phyloP scores from a whole-genome alignment of 2,329 filamentous ascomycete genomes.

The Microsporum ferrugineum region DNA sequence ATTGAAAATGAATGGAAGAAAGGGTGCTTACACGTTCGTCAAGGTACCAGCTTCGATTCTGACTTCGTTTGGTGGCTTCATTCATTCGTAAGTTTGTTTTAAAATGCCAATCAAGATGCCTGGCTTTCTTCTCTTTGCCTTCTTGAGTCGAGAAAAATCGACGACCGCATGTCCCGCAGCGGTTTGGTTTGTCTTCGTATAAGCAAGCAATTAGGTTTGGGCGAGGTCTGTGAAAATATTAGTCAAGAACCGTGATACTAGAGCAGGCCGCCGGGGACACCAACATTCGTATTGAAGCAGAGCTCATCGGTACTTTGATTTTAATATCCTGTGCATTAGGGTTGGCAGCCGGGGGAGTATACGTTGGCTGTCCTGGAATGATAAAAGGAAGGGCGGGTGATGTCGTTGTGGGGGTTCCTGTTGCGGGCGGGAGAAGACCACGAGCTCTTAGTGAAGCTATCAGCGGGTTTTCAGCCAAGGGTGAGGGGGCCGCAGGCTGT shows the following conservation, averaged over 20 bases:
- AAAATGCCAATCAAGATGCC: conserved; percentile 98
- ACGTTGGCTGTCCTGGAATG: conserved; percentile 27
- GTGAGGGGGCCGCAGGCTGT: conserved; percentile 28
- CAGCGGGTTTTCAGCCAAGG: conserved; percentile 46
- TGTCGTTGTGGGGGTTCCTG: conserved; percentile 33
- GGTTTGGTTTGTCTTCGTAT: conserved; percentile 71
- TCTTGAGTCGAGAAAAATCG: conserved; percentile 68
- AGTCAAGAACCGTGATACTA: background rate
- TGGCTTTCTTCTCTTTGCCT: conserved; percentile 73
- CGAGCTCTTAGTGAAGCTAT: conserved; percentile 57
- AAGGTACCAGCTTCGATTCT: conserved; percentile 90
- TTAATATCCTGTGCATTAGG: conserved; percentile 20
- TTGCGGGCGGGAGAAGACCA: conserved; percentile 48
- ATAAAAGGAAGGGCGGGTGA: conserved; percentile 34
- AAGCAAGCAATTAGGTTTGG: conserved; percentile 61
- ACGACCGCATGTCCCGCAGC: conserved; percentile 83
- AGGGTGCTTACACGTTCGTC: conserved; percentile 59
- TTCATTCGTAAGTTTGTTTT: conserved; percentile 78
- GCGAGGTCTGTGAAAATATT: conserved; percentile 47
- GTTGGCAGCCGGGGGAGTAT: conserved; percentile 28
- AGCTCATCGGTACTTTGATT: conserved; percentile 45
- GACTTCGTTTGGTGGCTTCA: conserved; percentile 72
- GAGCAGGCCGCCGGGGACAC: conserved; percentile 21
- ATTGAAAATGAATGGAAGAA: background rate
- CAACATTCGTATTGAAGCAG: conserved; percentile 62